Evolutionary conservation across 495 filamentous ascomycete genomes (phyloP).

Genomic region (Penicillium cosmopolitanum): DNA sequence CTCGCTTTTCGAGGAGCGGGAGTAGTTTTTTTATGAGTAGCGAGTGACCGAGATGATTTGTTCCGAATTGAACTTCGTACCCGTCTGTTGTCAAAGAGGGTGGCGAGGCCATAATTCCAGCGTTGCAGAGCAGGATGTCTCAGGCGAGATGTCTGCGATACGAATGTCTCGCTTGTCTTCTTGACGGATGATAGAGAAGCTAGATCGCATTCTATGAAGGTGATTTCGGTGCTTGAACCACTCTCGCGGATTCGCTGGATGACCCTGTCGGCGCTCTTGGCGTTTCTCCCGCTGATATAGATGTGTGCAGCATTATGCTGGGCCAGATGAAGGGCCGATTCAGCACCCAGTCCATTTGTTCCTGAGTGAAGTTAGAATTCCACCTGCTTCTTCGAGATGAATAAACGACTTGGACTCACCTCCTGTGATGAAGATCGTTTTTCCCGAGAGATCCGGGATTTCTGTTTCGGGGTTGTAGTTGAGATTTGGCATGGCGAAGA

Average conservation of each 20-base stretch:
- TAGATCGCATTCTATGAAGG: conserved; percentile 50
- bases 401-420: conserved; percentile 38
- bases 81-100: conserved; percentile 57
- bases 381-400: no score
- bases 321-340: conserved; percentile 54
- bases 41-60: conserved; percentile 70
- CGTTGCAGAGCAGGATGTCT: conserved; percentile 68
- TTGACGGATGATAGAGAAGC: conserved; percentile 49
- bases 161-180: conserved; percentile 38
- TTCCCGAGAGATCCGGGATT: conserved; percentile 55
- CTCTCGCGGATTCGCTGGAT: conserved; percentile 46
- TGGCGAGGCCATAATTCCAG: conserved; percentile 64
- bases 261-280: conserved; percentile 44
- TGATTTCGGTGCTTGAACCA: conserved; percentile 29
- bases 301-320: conserved; percentile 58
- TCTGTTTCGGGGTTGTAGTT: conserved; percentile 38
- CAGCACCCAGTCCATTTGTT: conserved; percentile 60
- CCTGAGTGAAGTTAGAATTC: conserved; percentile 12
- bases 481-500: conserved; percentile 4
- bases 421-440: conserved; percentile 61
- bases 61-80: conserved; percentile 70
- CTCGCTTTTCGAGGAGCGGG: conserved; percentile 46
- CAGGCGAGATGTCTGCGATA: conserved; percentile 34
- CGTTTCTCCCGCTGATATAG: conserved; percentile 60
- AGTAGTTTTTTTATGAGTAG: conserved; percentile 64